A percentile compares a stretch with the other conserved stretches of the same genome.
These are phyloP conservation scores for Epichloe uncinata DNA, from an alignment of 2,329 filamentous ascomycete species.

Conservation along the genomic window DNA sequence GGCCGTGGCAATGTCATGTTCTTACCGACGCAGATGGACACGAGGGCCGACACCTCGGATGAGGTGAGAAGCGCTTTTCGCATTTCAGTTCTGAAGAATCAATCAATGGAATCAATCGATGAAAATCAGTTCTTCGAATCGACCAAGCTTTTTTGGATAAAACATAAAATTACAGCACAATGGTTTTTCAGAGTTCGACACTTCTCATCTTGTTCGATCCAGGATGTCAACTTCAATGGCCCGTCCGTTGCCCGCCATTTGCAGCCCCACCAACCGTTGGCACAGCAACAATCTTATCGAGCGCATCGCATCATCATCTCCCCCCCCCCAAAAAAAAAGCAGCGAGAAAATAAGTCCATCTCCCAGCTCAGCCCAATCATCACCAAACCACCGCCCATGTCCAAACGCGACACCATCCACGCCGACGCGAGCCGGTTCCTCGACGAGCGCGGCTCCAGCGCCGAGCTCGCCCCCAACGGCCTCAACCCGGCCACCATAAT, in stretches of 20 bases:
- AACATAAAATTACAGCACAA: neutral
- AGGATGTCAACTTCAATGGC: conserved; percentile 8
- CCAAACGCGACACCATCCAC: conserved; percentile 43
- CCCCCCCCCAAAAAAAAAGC: neutral
- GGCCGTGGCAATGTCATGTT: too few species aligned
- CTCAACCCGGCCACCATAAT: conserved; percentile 92
- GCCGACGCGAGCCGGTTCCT: conserved; percentile 78
- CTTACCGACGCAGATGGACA: conserved; percentile 51
- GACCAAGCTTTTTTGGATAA: too few species aligned
- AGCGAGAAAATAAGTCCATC: neutral
- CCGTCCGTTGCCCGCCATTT: neutral
- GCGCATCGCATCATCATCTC: conserved; percentile 6
- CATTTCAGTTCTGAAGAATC: conserved; percentile 12
- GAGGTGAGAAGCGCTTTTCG: conserved; percentile 48
- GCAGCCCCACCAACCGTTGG: conserved; percentile 17
- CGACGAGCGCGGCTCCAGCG: conserved; percentile 76
- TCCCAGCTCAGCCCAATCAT: neutral
- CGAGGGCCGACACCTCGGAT: conserved; percentile 54
- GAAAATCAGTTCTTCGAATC: too few species aligned
- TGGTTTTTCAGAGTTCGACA: neutral
- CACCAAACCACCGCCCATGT: conserved; percentile 14
- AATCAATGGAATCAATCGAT: neutral
- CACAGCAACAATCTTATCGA: conserved; percentile 33
- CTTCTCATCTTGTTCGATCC: neutral
- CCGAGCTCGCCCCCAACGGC: conserved; percentile 65